Percentiles rank a stretch among this genome's conserved stretches.
phyloP scores from a whole-genome alignment of 31 red algal species.

The Odonthalia washingtoniensis region DNA sequence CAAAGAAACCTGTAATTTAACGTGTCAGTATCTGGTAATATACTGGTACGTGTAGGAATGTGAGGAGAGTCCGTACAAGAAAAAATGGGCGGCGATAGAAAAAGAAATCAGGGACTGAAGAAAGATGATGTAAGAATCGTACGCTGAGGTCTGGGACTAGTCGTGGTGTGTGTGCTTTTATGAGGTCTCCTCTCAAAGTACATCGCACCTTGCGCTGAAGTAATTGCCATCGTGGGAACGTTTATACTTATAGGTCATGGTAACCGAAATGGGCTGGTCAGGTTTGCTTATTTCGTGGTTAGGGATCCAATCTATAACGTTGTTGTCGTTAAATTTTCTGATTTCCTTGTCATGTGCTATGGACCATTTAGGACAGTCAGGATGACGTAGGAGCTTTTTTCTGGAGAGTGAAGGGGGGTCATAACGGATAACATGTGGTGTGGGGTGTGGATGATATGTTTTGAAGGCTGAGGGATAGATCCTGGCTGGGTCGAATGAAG shows the following conservation, averaged over 20 bases:
- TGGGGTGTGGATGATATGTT: not conserved
- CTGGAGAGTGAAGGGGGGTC: not conserved
- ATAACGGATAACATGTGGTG: not conserved
- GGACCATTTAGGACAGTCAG: too few species aligned
- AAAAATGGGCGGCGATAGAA: too few species aligned
- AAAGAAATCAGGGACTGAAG: too few species aligned
- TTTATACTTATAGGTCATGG: constrained; percentile 34
- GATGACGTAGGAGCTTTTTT: not conserved
- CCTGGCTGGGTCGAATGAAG: not conserved
- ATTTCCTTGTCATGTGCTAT: too few species aligned
- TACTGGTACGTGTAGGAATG: too few species aligned
- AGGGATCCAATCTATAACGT: not conserved
- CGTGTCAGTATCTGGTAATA: too few species aligned
- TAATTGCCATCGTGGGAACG: not conserved
- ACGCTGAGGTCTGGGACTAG: constrained; percentile 4
- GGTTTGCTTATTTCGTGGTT: not conserved
- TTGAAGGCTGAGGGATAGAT: not conserved
- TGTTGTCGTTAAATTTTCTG: not conserved
- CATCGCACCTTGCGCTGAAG: constrained; percentile 3
- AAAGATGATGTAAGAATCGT: too few species aligned
- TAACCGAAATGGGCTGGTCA: not conserved
- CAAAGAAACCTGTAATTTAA: too few species aligned
- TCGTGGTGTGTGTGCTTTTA: constrained; percentile 20
- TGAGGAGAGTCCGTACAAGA: too few species aligned
- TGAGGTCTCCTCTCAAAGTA: constrained; percentile 34